These are phyloP conservation scores for Thalassiosira allenii DNA, from an alignment of 352 stramenopile genomes.

Conservation along the genomic window DNA sequence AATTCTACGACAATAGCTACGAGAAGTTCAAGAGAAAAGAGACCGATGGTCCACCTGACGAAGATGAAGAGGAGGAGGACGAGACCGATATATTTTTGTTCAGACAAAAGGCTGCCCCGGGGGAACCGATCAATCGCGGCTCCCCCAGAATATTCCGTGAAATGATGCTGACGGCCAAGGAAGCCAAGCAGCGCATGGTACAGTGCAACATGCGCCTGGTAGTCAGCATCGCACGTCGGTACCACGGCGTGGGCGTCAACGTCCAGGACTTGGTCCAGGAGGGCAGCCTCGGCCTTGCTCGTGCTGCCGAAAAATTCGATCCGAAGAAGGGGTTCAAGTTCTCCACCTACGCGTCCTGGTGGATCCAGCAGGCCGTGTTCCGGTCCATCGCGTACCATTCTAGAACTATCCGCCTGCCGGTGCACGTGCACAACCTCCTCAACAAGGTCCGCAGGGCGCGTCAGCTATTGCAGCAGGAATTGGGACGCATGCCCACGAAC, in stretches of 20 bases:
- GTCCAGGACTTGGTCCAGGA: slow-evolving; percentile 89
- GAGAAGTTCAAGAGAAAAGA: slow-evolving; percentile 55
- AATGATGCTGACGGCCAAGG: slow-evolving; percentile 74
- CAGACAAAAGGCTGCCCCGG: slow-evolving; percentile 38
- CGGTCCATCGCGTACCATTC: slow-evolving; percentile 89
- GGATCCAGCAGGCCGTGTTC: slow-evolving; percentile 89
- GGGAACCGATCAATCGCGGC: slow-evolving; percentile 72
- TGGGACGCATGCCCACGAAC: slow-evolving; percentile 83
- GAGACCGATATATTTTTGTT: slow-evolving; percentile 57
- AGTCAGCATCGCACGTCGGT: slow-evolving; percentile 87
- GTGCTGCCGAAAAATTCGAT: slow-evolving; percentile 89
- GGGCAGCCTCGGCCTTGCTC: slow-evolving; percentile 86
- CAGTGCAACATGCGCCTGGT: slow-evolving; percentile 89
- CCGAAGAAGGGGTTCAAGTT: slow-evolving; percentile 88
- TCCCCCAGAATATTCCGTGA: slow-evolving; percentile 79
- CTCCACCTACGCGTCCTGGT: slow-evolving; percentile 90
- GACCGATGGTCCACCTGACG: not conserved
- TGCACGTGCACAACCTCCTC: slow-evolving; percentile 90
- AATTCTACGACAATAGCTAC: slow-evolving; percentile 73
- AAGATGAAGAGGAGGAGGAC: slow-evolving; percentile 26
- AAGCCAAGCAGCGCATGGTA: slow-evolving; percentile 87
- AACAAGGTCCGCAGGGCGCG: slow-evolving; percentile 82
- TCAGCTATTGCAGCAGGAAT: slow-evolving; percentile 74
- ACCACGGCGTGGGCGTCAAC: slow-evolving; percentile 85
- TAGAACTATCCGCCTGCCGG: slow-evolving; percentile 87